phyloP scores from a whole-genome alignment of 805 yeast genomes.

The Ogataea polymorpha region DNA sequence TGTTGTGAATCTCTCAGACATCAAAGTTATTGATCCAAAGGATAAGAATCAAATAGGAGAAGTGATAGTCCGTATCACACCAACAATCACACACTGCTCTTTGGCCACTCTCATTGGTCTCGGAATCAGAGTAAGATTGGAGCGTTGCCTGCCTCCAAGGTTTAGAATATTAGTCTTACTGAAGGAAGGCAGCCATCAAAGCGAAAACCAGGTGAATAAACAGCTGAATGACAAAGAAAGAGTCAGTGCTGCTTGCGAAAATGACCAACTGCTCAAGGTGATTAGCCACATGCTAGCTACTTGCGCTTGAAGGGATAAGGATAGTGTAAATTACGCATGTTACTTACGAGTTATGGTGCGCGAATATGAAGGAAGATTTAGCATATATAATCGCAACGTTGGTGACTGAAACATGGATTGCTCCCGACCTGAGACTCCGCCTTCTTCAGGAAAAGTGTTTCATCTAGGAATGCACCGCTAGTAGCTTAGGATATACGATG shows the following conservation, averaged over 20 bases:
- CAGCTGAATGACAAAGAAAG: conserved; percentile 96
- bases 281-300: conserved; percentile 88
- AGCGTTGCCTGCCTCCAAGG: conserved; percentile 81
- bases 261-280: conserved; percentile 86
- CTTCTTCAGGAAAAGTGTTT: too few species aligned
- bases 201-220: conserved; percentile 93
- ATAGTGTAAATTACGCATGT: too few species aligned
- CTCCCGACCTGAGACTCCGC: too few species aligned
- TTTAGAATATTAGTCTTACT: conserved; percentile 75
- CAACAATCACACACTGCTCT: conserved; percentile 97
- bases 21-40: conserved; percentile 60
- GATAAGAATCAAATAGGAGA: conserved; percentile 58
- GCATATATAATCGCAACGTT: too few species aligned
- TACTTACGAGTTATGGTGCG: too few species aligned
- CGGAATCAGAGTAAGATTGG: conserved; percentile 89
- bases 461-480: too few species aligned
- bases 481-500: background rate
- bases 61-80: conserved; percentile 82
- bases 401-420: too few species aligned
- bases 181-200: conserved; percentile 92
- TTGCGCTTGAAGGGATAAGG: conserved; percentile 42
- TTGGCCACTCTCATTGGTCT: conserved; percentile 93
- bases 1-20: conserved; percentile 84
- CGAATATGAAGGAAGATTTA: too few species aligned
- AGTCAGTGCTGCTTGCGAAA: conserved; percentile 98